phyloP scores from a whole-genome alignment of 2,329 filamentous ascomycete genomes.

The Drechslera avenae region DNA sequence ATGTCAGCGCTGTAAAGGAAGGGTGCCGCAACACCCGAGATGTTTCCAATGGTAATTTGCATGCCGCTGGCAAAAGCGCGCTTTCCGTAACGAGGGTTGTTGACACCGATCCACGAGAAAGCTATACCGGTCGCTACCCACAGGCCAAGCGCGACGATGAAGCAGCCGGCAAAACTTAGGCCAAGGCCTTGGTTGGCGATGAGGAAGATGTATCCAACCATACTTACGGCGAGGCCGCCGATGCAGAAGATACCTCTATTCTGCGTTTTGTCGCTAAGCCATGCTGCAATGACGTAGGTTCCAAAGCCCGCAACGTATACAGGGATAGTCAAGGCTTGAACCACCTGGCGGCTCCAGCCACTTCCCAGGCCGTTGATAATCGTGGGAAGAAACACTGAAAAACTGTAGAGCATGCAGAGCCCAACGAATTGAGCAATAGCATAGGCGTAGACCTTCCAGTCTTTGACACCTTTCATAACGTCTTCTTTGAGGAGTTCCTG shows the following conservation, averaged over 20 bases:
- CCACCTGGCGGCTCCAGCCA: slow-evolving; percentile 28
- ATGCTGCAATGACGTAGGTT: slow-evolving; percentile 33
- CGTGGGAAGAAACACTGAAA: slow-evolving; percentile 36
- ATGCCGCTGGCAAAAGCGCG: slow-evolving; percentile 35
- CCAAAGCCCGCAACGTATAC: slow-evolving; percentile 35
- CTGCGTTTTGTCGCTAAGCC: slow-evolving; percentile 32
- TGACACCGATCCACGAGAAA: slow-evolving; percentile 36
- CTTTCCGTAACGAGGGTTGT: slow-evolving; percentile 41
- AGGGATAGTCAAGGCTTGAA: slow-evolving; percentile 41
- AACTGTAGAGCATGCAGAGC: slow-evolving; percentile 33
- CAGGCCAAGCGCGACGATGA: slow-evolving; percentile 37
- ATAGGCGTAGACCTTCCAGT: slow-evolving; percentile 38
- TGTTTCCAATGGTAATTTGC: slow-evolving; percentile 47
- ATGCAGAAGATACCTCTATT: slow-evolving; percentile 36
- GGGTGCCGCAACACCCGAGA: slow-evolving; percentile 39
- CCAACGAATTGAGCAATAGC: slow-evolving; percentile 54
- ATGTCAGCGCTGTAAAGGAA: slow-evolving; percentile 27
- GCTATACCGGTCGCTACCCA: slow-evolving; percentile 33
- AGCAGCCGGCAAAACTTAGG: slow-evolving; percentile 33
- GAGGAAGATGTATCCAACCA: slow-evolving; percentile 56
- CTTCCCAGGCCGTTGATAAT: slow-evolving; percentile 37
- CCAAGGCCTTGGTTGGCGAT: slow-evolving; percentile 24
- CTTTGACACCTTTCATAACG: slow-evolving; percentile 55
- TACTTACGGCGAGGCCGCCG: slow-evolving; percentile 43
- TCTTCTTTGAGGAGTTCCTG: slow-evolving; percentile 54